phyloP scores from a whole-genome alignment of 805 yeast species.

The Yarrowia sp. region DNA sequence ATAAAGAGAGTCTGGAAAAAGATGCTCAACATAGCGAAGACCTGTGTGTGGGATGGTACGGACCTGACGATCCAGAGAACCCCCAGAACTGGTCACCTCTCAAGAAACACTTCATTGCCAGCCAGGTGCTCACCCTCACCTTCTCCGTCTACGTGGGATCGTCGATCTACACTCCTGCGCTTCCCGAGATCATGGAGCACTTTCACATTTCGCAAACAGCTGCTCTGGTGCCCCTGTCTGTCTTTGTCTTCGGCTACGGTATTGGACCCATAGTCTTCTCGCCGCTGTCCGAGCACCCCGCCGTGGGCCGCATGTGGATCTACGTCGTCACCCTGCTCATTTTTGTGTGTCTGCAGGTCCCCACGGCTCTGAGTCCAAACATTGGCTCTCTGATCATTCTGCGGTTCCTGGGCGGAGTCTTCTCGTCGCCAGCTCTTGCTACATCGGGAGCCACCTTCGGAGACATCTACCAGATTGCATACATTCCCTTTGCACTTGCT shows the following conservation, averaged over 20 bases:
- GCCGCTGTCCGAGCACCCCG: not conserved
- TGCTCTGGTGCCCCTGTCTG: not conserved
- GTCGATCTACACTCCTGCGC: conserved; percentile 14
- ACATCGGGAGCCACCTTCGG: conserved; percentile 11
- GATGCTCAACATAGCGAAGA: not conserved
- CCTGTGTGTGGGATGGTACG: conserved; percentile 1
- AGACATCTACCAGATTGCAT: not conserved
- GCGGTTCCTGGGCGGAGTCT: conserved; percentile 4
- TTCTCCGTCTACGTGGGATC: conserved; percentile 4
- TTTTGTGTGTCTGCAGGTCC: not conserved
- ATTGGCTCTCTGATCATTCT: conserved; percentile 2
- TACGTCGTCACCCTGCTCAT: conserved; percentile 11
- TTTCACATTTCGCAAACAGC: not conserved
- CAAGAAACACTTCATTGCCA: not conserved
- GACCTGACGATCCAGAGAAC: not conserved
- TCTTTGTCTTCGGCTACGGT: conserved; percentile 4
- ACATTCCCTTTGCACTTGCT: conserved; percentile 10
- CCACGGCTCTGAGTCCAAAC: conserved; percentile 1
- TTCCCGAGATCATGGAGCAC: conserved; percentile 3
- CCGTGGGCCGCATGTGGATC: conserved; percentile 9
- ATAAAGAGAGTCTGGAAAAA: not conserved
- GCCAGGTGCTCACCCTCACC: not conserved
- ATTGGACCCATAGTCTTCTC: conserved; percentile 4
- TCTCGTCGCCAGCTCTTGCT: not conserved
- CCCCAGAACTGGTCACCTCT: not conserved